Base-by-base conservation (phyloP, 176 grass and related monocot genomes). In the Neostapfia colusana region DNA sequence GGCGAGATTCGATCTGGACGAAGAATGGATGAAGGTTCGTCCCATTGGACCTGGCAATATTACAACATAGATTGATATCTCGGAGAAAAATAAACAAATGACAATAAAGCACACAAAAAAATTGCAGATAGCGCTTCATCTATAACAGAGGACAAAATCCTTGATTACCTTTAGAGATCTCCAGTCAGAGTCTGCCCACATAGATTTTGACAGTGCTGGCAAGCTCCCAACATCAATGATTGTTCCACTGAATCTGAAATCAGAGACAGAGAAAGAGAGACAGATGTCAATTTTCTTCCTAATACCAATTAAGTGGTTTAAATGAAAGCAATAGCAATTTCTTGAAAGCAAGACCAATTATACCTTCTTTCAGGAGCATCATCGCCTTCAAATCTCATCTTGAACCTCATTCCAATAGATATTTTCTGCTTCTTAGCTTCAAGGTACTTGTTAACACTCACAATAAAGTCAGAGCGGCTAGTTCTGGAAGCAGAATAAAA, bases 361-460 rank as follows among this genome's bases (percentile, higher is more conserved):
- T 80, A 94, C 95, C 89, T 98, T 92, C 80, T 88, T 81, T 94
- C 95, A 77, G 89, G 91, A 70, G 89, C 58, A 69, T 98, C 95
- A 42, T 94, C 91, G 2, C 95, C 95, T 86, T 98, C 95, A 92
- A 98, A 98, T 83, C 66, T 89, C 95, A 98, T 98, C 76, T 81
- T 88, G 73, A 98, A 98, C 62, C 95, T 92, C 95, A 90, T 92
- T 35, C 95, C 95, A 84, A 94, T 82, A 25, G 86, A 86, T 18
- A 92, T 84, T 28, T 90, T 98, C 39, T 86, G 84, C 69, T 92
- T 94, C 87, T 89, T 98, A 39, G 91, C 84, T 90, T 98, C 85
- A 78, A 90, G 82, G 76, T 94, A 98, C 70, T 94, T 98, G 85
- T 94, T 98, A 53, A 92, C 79, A 3, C 86, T 89, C 75, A 98